Percentiles rank a stretch among this genome's conserved stretches.
These are phyloP conservation scores for Fusarium nelsonii DNA, from an alignment of 2,329 filamentous ascomycete genomes.

Conservation along the genomic window DNA sequence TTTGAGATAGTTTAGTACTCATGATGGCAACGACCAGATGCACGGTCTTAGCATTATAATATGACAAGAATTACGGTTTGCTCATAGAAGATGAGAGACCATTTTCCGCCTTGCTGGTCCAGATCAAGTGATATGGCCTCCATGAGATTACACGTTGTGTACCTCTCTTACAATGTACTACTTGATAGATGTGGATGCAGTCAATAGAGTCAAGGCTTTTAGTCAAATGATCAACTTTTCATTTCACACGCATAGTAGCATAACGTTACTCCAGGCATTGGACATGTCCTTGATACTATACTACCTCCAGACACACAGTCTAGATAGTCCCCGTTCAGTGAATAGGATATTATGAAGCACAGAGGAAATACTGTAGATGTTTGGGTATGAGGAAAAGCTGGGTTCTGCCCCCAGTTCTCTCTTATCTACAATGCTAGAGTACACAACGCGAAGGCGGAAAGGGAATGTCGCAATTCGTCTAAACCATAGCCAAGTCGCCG, in stretches of 20 bases:
- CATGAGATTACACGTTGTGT: too few species aligned
- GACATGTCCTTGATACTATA: not conserved
- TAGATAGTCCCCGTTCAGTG: not conserved
- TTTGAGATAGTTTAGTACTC: not conserved
- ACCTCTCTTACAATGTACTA: not conserved
- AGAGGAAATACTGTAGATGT: constrained; percentile 44
- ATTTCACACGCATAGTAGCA: not conserved
- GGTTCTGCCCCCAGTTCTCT: constrained; percentile 54
- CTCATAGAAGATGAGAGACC: not conserved
- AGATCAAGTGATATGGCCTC: not conserved
- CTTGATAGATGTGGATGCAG: not conserved
- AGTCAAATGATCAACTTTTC: not conserved
- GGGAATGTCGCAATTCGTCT: constrained; percentile 63
- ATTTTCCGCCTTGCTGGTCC: too few species aligned
- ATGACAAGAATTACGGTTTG: too few species aligned
- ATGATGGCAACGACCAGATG: not conserved
- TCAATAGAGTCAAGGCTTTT: not conserved
- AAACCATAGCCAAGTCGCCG: constrained; percentile 94
- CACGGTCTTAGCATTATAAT: not conserved
- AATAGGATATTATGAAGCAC: constrained; percentile 34
- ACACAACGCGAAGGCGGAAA: constrained; percentile 67
- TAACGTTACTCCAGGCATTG: not conserved
- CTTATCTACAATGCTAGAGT: constrained; percentile 79
- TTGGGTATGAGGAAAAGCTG: constrained; percentile 52
- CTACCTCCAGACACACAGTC: constrained; percentile 1